These are phyloP conservation scores for Athelia sp. DNA, from an alignment of 1,284 basidiomycete species.

Conservation along the genomic window DNA sequence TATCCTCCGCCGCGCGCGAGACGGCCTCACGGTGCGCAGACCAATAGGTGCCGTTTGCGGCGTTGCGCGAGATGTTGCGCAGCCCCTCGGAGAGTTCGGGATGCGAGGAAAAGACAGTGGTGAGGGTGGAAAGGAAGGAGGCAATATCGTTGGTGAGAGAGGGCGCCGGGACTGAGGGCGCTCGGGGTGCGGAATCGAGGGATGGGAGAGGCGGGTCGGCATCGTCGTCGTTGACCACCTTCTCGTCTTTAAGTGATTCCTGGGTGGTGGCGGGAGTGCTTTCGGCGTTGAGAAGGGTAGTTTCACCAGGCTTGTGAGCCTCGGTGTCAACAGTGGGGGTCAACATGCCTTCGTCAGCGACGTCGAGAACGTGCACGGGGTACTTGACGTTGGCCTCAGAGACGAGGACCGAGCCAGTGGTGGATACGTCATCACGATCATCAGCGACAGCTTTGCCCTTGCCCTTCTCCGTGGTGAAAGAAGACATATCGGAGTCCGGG, in stretches of 20 bases:
- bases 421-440: constrained; percentile 39
- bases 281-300: constrained; percentile 19
- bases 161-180: constrained; percentile 25
- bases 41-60: constrained; percentile 65
- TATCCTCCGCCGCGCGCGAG: constrained; percentile 46
- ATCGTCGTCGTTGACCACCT: constrained; percentile 14
- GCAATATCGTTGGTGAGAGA: constrained; percentile 63
- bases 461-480: constrained; percentile 38
- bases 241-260: constrained; percentile 13
- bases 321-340: constrained; percentile 1
- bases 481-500: not conserved
- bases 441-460: constrained; percentile 40
- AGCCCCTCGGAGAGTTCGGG: constrained; percentile 67
- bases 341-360: constrained; percentile 17
- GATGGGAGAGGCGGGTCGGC: constrained; percentile 47
- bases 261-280: constrained; percentile 24
- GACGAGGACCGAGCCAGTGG: constrained; percentile 53
- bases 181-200: constrained; percentile 41
- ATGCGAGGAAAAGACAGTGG: constrained; percentile 49
- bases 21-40: constrained; percentile 50
- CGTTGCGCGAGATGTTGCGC: constrained; percentile 56
- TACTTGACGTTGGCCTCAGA: constrained; percentile 46
- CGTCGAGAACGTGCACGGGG: constrained; percentile 55
- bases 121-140: constrained; percentile 48
- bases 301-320: constrained; percentile 7